Base-by-base conservation (phyloP, 208 protist genomes). In the Leptomonas seymouri region DNA sequence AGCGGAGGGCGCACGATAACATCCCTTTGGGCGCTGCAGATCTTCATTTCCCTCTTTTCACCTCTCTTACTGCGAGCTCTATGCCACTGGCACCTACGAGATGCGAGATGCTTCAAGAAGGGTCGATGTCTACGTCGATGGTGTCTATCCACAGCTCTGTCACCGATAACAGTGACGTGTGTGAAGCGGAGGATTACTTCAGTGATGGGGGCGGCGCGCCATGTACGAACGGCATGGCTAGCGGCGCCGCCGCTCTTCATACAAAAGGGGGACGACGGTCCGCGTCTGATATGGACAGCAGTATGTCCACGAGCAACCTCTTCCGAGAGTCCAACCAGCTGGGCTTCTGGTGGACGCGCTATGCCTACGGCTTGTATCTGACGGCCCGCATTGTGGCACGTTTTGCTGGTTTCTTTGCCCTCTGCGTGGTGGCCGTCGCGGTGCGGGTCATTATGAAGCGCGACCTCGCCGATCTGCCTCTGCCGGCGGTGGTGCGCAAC, bases 391-490 rank as follows among this genome's bases (percentile, higher is more conserved):
- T 78, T 11, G 51, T 82, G 8, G 34, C 73, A 1, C 79, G 82
- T 46, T 81, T 92, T 57, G 34, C 70, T 14, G 64, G 78, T 44
- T 89, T 89, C 44, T 81, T 81, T 36, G 57, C 36, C 7, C 59
- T 79, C 15, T 68, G 85, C 42, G 45, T 87, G n/a, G 21, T 85
- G 14, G 75, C 76, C 6, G 68, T 71, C 41, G 70, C 50, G 31
- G 68, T 89, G 54, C 86, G 83, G 25, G 60, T 87, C 14, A 41
- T 89, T 5, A 71, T 89, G 46, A 67, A 71, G 51, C 51, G 81
- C 25, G 67, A 86, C 58, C 70, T 87, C 27, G 76, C 65, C 51
- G 74, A 82, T 30, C 72, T 89, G 16, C 86, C 86, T 6, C 42
- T 87, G 41, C 83, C 83, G 16, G 44, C 67, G n/a, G 49, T 46